Base-by-base conservation (phyloP, 2,329 filamentous ascomycete genomes). In the Aureobasidium lini region DNA sequence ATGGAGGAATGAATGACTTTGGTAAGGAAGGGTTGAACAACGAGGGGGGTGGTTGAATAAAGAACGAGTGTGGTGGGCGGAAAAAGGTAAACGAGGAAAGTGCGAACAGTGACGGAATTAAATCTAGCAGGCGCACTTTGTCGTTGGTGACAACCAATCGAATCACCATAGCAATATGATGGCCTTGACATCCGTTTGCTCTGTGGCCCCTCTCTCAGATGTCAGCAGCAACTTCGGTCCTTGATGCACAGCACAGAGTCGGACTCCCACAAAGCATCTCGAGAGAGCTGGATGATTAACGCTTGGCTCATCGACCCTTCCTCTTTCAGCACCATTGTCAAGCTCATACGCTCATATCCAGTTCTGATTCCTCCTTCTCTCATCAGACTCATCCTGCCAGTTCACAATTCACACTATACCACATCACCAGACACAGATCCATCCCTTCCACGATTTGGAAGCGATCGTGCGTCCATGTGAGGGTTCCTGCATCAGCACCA, bases 11-110 rank as follows among this genome's bases (percentile, higher is more conserved):
- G 57, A 52, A 44, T 39, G 57, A 59, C 37, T 52, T 36, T n/a
- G 37, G 57, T 44, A 29, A 52, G 29, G 40, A 11, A 16, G 5
- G 36, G 28, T 34, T 4, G 3, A n/a, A n/a, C 11, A 48, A 57
- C 28, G 50, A 54, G 39, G 9, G 28, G 6, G 28, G 34, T 23
- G 18, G 18, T 28, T 48, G 23, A 28, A 16, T 29, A 31, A 43
- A 18, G 32, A 48, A 48, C 40, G 52, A 60, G 39, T 43, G 44
- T 37, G 57, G 49, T 48, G 44, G n/a, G 16, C 9, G 16, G 37
- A 37, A 50, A 59, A 44, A 52, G 42, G 28, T 48, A 57, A 57
- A 57, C 43, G 31, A 59, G 39, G 47, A 46, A 59, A 44, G 57
- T 31, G 46, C 46, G 56, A 48, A 37, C 57, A 44, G 46, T 40